Base-by-base conservation (phyloP, 805 yeast species). In the Sugiyamaella marilandica region DNA sequence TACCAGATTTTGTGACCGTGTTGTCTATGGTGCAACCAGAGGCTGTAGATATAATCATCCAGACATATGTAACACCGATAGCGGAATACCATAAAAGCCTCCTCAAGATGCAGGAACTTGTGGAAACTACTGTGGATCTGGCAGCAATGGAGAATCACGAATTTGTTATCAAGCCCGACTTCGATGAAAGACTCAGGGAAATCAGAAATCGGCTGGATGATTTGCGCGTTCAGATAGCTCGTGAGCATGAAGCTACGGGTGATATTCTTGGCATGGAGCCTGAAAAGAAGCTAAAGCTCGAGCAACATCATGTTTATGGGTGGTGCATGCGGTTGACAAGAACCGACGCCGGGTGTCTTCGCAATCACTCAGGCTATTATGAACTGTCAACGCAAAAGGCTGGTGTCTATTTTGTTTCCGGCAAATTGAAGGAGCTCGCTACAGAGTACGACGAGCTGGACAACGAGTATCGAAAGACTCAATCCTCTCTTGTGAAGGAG, bases 271-370 rank as follows among this genome's bases (percentile, higher is more conserved):
- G 80, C 11, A 81, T 90, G 69, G 98, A 91, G 55, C 75, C 85
- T 2, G 96, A 88, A 53, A 89, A 90, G 71, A 90, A 90, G 67
- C 76, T 94, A 58, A 94, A 94, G 67, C 71, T 94, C 47, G 99
- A 94, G 66, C 81, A 85, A 51, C 96, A 92, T 65, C 86, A 79
- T 56, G 81, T 79, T 26, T 95, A 88, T 67, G 97, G 97, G 18
- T 91, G 96, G 95, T 89, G 97, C 67, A 81, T 92, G 77, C 77
- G 98, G 60, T 79, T 94, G 19, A 94, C 99, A 1, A 80, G 99
- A 67, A 68, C 81, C 52, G 98, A 94, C 63, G 91, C 96, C 1
- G 75, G 85, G 10, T 84, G 86, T 18, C 74, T 94, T 54, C 80
- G 98, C 61, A 79, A 78, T 10, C 71, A 74, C 47, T 67, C 72